A percentile compares a stretch with the other conserved stretches of the same genome.
Conservation (phyloP, 352 stramenopile species). For the Globisporangium lucens region DNA sequence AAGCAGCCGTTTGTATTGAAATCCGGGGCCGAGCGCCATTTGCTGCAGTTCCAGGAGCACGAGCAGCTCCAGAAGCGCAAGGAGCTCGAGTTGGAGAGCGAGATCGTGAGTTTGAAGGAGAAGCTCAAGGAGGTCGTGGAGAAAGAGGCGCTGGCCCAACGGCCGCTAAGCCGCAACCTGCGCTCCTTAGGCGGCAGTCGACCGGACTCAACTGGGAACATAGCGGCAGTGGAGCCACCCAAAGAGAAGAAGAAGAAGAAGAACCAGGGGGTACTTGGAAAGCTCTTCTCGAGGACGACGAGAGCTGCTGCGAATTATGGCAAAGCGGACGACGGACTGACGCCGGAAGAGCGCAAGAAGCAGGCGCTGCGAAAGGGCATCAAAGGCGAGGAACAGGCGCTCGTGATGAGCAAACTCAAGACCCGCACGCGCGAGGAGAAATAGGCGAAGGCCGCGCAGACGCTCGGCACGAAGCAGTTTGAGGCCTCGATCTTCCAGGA, state of each 20-base stretch:
- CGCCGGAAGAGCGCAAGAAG: constrained; percentile 33
- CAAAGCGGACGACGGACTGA: constrained; percentile 13
- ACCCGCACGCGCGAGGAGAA: constrained; percentile 33
- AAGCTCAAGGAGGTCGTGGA: constrained; percentile 45
- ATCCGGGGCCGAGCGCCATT: constrained; percentile 52
- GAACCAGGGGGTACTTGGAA: constrained; percentile 14
- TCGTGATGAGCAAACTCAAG: constrained; percentile 31
- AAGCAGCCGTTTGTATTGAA: constrained; percentile 51
- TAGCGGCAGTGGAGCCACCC: constrained; percentile 8
- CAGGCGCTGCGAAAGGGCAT: constrained; percentile 33
- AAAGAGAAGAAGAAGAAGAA: constrained; percentile 26
- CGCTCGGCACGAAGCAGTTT: constrained; percentile 46
- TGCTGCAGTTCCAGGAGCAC: constrained; percentile 45
- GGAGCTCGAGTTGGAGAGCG: constrained; percentile 54
- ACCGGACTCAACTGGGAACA: neutral
- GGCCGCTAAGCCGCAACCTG: constrained; percentile 19
- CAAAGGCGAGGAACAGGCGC: constrained; percentile 19
- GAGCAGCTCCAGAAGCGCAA: constrained; percentile 50
- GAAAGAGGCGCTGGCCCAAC: constrained; percentile 27
- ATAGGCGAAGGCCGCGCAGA: constrained; percentile 27
- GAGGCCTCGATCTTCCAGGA: constrained; percentile 49
- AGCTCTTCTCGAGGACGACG: constrained; percentile 21
- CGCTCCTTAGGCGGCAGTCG: neutral
- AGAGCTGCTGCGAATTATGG: neutral
- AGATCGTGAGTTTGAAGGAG: constrained; percentile 67